Conservation (phyloP, 2,329 filamentous ascomycete species). For the Davidsoniella australis region DNA sequence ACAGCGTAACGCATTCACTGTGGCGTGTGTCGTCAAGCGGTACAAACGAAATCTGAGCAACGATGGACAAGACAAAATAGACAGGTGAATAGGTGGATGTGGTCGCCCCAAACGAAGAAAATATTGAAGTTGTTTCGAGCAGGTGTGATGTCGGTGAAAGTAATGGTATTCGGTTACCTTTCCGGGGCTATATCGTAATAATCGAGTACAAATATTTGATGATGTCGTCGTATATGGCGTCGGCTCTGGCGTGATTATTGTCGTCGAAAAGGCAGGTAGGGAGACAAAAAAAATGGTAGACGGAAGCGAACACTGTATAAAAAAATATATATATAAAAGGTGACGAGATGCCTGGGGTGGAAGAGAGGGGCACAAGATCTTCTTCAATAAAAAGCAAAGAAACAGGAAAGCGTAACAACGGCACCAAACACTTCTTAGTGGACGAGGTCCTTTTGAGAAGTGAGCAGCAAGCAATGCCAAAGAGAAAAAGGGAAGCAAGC, state of each 20-base stretch:
- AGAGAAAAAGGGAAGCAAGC: too few species aligned
- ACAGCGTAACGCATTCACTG: too few species aligned
- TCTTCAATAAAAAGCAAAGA: not conserved
- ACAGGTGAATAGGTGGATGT: not conserved
- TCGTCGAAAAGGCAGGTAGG: slow-evolving; percentile 2
- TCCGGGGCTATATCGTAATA: not conserved
- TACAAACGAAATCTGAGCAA: too few species aligned
- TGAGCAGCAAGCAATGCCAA: too few species aligned
- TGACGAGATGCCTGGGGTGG: too few species aligned
- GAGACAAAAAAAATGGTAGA: not conserved
- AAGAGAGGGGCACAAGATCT: slow-evolving; percentile 2
- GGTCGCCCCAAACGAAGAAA: not conserved
- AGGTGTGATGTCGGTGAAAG: not conserved
- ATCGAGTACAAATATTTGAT: not conserved
- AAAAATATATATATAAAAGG: too few species aligned
- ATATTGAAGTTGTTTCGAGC: not conserved
- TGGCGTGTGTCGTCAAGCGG: too few species aligned
- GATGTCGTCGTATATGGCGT: not conserved
- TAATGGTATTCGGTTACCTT: not conserved
- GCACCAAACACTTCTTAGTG: too few species aligned
- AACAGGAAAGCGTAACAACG: too few species aligned
- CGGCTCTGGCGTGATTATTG: not conserved
- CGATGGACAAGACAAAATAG: too few species aligned
- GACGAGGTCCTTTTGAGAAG: too few species aligned
- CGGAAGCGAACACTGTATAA: not conserved